Conservation (phyloP, 345 rosid species). For the Citrus glauca region DNA sequence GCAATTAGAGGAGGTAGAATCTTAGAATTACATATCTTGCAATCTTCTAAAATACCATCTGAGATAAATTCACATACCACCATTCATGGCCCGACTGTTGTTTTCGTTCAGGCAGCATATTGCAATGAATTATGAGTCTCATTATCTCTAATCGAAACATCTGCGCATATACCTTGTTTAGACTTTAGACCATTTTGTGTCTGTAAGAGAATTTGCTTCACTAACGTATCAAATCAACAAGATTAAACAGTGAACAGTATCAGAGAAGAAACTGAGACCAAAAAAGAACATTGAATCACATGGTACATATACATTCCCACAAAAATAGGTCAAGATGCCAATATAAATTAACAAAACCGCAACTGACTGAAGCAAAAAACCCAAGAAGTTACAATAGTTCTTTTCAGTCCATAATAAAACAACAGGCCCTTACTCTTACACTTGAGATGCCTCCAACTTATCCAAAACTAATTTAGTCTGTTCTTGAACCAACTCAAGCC, state of each 20-base stretch:
- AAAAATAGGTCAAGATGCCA: not conserved
- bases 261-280: too few species aligned
- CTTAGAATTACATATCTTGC: too few species aligned
- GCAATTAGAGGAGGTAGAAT: not conserved
- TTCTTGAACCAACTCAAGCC: slow-evolving; percentile 19
- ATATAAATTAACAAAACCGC: not conserved
- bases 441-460: not conserved
- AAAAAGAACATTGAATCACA: too few species aligned
- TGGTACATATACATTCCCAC: not conserved
- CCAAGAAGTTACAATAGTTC: not conserved
- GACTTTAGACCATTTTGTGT: not conserved
- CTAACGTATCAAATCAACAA: too few species aligned
- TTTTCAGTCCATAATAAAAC: too few species aligned
- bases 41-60: not conserved
- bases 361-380: not conserved
- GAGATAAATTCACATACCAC: not conserved
- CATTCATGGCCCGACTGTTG: not conserved
- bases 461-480: slow-evolving; percentile 16
- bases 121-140: not conserved
- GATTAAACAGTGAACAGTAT: too few species aligned
- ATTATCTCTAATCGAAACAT: not conserved
- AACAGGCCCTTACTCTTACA: not conserved
- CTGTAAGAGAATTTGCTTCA: not conserved
- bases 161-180: too few species aligned
- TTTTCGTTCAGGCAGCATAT: not conserved